phyloP scores from a whole-genome alignment of 2,329 filamentous ascomycete genomes.

The Xylaria sp. region DNA sequence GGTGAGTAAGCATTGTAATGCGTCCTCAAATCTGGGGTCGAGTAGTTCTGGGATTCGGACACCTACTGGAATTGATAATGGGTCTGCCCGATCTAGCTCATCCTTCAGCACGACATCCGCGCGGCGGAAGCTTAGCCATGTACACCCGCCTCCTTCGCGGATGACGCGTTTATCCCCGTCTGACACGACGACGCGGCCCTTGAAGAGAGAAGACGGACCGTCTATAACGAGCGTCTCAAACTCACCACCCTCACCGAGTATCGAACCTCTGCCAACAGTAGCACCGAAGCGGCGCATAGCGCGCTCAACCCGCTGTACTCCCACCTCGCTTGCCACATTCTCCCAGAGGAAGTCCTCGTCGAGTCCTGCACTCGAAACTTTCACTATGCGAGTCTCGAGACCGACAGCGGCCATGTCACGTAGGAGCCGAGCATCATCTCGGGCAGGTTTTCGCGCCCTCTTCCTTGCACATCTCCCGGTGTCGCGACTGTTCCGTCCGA shows the following conservation, averaged over 20 bases:
- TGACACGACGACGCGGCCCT: slow-evolving; percentile 72
- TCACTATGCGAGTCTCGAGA: slow-evolving; percentile 91
- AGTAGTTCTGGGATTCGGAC: slow-evolving; percentile 73
- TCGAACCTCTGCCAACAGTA: slow-evolving; percentile 72
- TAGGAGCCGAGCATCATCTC: slow-evolving; percentile 70
- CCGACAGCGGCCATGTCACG: slow-evolving; percentile 82
- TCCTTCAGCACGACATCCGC: slow-evolving; percentile 64
- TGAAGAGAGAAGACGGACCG: slow-evolving; percentile 80
- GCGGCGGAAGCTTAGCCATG: slow-evolving; percentile 73
- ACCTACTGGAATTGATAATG: slow-evolving; percentile 26
- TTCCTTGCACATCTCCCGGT: slow-evolving; percentile 8
- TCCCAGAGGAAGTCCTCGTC: slow-evolving; percentile 84
- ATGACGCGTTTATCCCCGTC: slow-evolving; percentile 65
- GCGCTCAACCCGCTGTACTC: slow-evolving; percentile 60
- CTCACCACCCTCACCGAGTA: slow-evolving; percentile 93
- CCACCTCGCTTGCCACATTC: slow-evolving; percentile 72
- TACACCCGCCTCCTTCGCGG: slow-evolving; percentile 78
- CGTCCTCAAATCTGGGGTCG: slow-evolving; percentile 68
- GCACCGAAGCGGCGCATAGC: slow-evolving; percentile 72
- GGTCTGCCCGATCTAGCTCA: slow-evolving; percentile 28
- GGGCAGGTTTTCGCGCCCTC: not conserved
- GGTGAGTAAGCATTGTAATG: slow-evolving; percentile 53
- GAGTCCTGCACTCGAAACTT: slow-evolving; percentile 90
- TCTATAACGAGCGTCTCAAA: slow-evolving; percentile 92
- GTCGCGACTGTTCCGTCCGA: slow-evolving; percentile 49